Conservation (phyloP, 2,329 filamentous ascomycete species). For the Monosporascus ibericus region DNA sequence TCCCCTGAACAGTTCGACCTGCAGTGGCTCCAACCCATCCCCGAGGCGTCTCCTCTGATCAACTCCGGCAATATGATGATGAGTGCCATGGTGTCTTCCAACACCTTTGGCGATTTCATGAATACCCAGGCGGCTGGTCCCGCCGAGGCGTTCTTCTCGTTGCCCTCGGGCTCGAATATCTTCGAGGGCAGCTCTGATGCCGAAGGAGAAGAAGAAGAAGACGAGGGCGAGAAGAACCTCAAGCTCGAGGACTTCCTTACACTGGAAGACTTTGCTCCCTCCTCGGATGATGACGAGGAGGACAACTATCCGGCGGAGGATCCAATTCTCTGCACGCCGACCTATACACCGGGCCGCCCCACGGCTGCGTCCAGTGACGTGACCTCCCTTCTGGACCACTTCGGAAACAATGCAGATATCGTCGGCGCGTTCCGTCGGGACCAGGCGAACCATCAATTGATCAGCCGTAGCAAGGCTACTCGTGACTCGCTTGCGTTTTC, state of each 20-base stretch:
- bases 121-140: slow-evolving; percentile 65
- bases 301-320: slow-evolving; percentile 40
- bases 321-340: slow-evolving; percentile 35
- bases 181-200: slow-evolving; percentile 33
- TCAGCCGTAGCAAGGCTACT: slow-evolving; percentile 54
- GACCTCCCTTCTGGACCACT: slow-evolving; percentile 56
- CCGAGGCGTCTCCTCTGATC: slow-evolving; percentile 49
- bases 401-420: slow-evolving; percentile 59
- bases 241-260: slow-evolving; percentile 69
- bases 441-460: slow-evolving; percentile 56
- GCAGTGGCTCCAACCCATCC: slow-evolving; percentile 33
- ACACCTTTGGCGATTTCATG: slow-evolving; percentile 50
- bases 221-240: slow-evolving; percentile 58
- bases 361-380: slow-evolving; percentile 42
- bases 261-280: slow-evolving; percentile 54
- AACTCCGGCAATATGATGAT: slow-evolving; percentile 74
- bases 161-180: slow-evolving; percentile 53
- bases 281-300: slow-evolving; percentile 52
- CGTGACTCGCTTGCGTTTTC: slow-evolving; percentile 58
- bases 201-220: slow-evolving; percentile 53
- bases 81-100: slow-evolving; percentile 59
- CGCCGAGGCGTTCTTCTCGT: slow-evolving; percentile 69
- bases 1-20: slow-evolving; percentile 51
- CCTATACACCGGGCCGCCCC: slow-evolving; percentile 37
- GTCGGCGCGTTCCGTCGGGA: slow-evolving; percentile 74